phyloP scores from a whole-genome alignment of 345 rosid genomes.

The Acer saccharum region DNA sequence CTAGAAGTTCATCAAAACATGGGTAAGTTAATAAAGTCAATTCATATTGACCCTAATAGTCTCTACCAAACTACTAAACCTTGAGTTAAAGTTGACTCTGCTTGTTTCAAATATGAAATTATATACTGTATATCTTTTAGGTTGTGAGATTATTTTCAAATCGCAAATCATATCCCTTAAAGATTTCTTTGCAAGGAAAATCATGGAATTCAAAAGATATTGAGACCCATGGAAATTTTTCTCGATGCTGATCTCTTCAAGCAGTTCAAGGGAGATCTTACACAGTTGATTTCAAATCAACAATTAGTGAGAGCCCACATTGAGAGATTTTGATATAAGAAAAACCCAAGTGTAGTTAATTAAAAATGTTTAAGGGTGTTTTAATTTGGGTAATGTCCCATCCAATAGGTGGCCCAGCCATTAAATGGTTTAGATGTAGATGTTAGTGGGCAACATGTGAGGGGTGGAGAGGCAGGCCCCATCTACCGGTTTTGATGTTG shows the following conservation, averaged over 20 bases:
- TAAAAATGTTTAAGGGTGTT: conserved; percentile 13
- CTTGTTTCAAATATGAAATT: too few relatives aligned
- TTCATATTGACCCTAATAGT: too few relatives aligned
- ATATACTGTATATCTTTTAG: too few relatives aligned
- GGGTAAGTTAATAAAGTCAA: too few relatives aligned
- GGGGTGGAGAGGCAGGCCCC: conserved; percentile 41
- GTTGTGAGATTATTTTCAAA: neutral
- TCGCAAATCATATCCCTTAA: neutral
- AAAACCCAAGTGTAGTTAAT: too few relatives aligned
- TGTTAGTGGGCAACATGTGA: conserved; percentile 63
- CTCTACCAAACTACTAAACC: neutral
- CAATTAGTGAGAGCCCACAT: neutral
- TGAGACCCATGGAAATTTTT: conserved; percentile 7
- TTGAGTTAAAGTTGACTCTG: neutral
- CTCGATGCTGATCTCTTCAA: neutral
- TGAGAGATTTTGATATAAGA: too few relatives aligned
- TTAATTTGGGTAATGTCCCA: conserved; percentile 38
- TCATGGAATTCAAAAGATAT: conserved; percentile 18
- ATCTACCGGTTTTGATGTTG: conserved; percentile 3
- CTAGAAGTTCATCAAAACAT: too few relatives aligned
- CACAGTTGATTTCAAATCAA: conserved; percentile 28
- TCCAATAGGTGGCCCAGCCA: conserved; percentile 42
- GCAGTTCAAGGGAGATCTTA: neutral
- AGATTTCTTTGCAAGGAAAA: neutral
- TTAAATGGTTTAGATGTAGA: conserved; percentile 44